Percentiles rank a stretch among this genome's conserved stretches.
Evolutionary conservation across 2,329 filamentous ascomycete species (phyloP).

Genomic region (Exserohilum turcica): DNA sequence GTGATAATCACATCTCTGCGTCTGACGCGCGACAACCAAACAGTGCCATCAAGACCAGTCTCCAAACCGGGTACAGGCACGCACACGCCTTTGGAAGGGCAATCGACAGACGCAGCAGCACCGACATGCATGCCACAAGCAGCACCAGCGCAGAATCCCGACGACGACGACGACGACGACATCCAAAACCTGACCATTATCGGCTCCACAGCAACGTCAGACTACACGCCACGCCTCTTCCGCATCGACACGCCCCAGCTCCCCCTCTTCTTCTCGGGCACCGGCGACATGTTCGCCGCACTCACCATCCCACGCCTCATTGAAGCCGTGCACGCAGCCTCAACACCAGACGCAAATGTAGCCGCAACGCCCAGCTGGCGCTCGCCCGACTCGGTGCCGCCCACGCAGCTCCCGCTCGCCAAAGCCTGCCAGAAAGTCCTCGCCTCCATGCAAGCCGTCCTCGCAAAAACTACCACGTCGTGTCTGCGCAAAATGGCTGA

Average conservation of each 20-base stretch:
- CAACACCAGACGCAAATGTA: constrained; percentile 50
- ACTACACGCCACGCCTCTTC: constrained; percentile 78
- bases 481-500: constrained; percentile 67
- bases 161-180: constrained; percentile 13
- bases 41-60: constrained; percentile 35
- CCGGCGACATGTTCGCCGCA: constrained; percentile 97
- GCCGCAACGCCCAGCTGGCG: constrained; percentile 69
- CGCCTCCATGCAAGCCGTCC: constrained; percentile 87
- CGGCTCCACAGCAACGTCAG: constrained; percentile 72
- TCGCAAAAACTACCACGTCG: constrained; percentile 68
- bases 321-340: constrained; percentile 69
- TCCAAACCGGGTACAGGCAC: constrained; percentile 42
- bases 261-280: constrained; percentile 93
- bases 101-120: constrained; percentile 2
- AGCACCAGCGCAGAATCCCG: constrained; percentile 19
- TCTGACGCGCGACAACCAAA: constrained; percentile 61
- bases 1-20: constrained; percentile 91
- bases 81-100: constrained; percentile 27
- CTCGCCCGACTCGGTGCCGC: constrained; percentile 71
- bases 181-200: constrained; percentile 67
- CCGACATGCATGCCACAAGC: neutral
- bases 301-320: constrained; percentile 85
- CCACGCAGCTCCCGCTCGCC: constrained; percentile 78
- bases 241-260: constrained; percentile 84
- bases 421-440: constrained; percentile 84